A percentile compares a stretch with the other conserved stretches of the same genome.
Evolutionary conservation across 2,329 filamentous ascomycete genomes (phyloP).

Genomic region (Fusarium xyrophilum): DNA sequence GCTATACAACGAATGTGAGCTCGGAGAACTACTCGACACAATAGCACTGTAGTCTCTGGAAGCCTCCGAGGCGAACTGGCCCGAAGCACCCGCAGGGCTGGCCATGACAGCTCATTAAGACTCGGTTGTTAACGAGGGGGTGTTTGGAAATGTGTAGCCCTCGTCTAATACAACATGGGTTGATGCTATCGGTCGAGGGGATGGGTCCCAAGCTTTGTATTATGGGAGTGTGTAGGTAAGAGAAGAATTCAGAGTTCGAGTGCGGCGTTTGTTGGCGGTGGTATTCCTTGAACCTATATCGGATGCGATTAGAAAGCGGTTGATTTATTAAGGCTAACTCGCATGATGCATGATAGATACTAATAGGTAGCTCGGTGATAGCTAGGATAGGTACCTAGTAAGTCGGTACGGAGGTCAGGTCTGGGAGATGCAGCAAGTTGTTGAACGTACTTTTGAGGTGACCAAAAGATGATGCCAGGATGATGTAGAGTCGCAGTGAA

Average conservation of each 20-base stretch:
- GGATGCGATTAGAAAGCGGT: slow-evolving; percentile 39
- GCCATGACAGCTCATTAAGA: slow-evolving; percentile 41
- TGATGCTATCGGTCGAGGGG: background rate
- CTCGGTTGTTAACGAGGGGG: slow-evolving; percentile 1
- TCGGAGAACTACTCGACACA: slow-evolving; percentile 29
- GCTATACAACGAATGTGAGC: slow-evolving; percentile 52
- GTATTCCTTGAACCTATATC: slow-evolving; percentile 23
- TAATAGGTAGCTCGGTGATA: background rate
- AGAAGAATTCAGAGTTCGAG: slow-evolving; percentile 2
- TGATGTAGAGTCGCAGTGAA: background rate
- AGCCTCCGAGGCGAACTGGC: slow-evolving; percentile 29
- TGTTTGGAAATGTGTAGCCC: slow-evolving; percentile 8
- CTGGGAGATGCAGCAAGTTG: background rate
- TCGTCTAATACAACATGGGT: slow-evolving; percentile 27
- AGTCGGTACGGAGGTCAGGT: slow-evolving; percentile 6
- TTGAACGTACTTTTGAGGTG: slow-evolving; percentile 8
- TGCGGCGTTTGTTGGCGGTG: slow-evolving; percentile 20
- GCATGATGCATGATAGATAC: slow-evolving; percentile 37
- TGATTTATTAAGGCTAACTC: slow-evolving; percentile 31
- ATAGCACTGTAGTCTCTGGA: slow-evolving; percentile 21
- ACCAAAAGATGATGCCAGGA: background rate
- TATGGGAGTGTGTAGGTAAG: background rate
- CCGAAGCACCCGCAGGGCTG: slow-evolving; percentile 34
- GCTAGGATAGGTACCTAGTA: background rate
- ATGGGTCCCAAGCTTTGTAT: background rate